Percentiles rank a stretch among this genome's conserved stretches.
Conservation (phyloP, 2,329 filamentous ascomycete genomes). For the Ascochyta koolunga region DNA sequence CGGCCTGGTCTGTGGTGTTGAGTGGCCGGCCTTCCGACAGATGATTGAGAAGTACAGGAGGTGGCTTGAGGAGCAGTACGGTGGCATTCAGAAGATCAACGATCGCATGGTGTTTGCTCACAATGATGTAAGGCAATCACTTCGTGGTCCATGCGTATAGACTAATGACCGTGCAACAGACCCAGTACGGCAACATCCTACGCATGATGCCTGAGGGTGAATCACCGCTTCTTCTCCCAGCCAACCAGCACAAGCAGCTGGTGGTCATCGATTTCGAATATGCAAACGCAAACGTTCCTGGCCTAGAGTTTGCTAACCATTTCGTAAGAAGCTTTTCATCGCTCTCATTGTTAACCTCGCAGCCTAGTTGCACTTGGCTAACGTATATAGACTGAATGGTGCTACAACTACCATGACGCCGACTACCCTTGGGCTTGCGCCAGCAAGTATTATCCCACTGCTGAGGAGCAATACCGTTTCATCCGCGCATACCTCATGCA, state of each 20-base stretch:
- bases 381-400: constrained; percentile 76
- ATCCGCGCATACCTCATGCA: constrained; percentile 87
- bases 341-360: neutral
- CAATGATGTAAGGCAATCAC: constrained; percentile 75
- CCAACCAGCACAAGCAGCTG: constrained; percentile 94
- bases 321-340: constrained; percentile 64
- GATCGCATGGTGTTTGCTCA: constrained; percentile 90
- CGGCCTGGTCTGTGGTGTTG: constrained; percentile 81
- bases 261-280: constrained; percentile 99
- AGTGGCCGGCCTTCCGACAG: constrained; percentile 78
- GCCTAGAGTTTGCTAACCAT: constrained; percentile 95
- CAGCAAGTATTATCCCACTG: constrained; percentile 72
- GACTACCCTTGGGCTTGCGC: constrained; percentile 70
- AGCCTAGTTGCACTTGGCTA: neutral
- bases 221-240: constrained; percentile 84
- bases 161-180: constrained; percentile 59
- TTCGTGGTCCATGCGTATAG: neutral
- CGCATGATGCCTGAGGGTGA: constrained; percentile 72
- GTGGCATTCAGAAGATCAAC: constrained; percentile 69
- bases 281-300: constrained; percentile 83
- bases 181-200: constrained; percentile 97
- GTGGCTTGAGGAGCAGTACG: constrained; percentile 75
- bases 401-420: constrained; percentile 92
- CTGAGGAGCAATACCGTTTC: constrained; percentile 83
- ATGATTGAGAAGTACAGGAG: constrained; percentile 78